Conservation (phyloP, 2,329 filamentous ascomycete genomes). For the Colletotrichum sidae region DNA sequence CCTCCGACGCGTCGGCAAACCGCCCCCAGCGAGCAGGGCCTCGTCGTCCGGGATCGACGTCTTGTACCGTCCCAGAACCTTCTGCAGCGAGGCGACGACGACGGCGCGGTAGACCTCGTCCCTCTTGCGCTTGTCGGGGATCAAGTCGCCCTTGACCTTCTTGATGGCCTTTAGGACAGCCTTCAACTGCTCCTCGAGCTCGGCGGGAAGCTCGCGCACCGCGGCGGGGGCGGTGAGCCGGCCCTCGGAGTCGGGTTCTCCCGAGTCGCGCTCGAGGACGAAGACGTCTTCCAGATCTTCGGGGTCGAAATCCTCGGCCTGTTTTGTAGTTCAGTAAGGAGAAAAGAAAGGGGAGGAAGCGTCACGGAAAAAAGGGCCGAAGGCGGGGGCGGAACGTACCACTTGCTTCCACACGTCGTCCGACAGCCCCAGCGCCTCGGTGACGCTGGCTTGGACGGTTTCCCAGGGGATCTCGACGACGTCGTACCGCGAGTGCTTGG, state of each 20-base stretch:
- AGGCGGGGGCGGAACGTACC: constrained; percentile 46
- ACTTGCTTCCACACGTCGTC: constrained; percentile 54
- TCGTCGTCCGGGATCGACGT: constrained; percentile 56
- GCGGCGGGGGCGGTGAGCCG: constrained; percentile 51
- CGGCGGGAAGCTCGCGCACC: constrained; percentile 58
- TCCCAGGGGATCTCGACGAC: constrained; percentile 81
- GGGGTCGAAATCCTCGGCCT: constrained; percentile 64
- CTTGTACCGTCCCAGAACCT: constrained; percentile 54
- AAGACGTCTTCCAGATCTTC: constrained; percentile 81
- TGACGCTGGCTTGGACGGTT: constrained; percentile 62
- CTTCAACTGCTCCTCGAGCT: constrained; percentile 65
- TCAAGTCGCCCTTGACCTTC: constrained; percentile 54
- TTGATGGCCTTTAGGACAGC: constrained; percentile 61
- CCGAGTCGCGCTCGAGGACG: constrained; percentile 69
- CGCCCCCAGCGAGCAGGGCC: constrained; percentile 46
- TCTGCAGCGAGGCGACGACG: constrained; percentile 52
- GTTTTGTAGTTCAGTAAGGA: no score
- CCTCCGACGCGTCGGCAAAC: constrained; percentile 51
- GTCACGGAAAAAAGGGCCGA: no score
- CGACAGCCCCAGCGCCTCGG: constrained; percentile 51
- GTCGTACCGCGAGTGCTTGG: constrained; percentile 81
- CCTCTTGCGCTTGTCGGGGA: constrained; percentile 62
- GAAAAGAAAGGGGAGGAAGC: no score
- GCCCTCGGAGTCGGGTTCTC: constrained; percentile 63
- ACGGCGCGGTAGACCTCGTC: constrained; percentile 58